phyloP scores from a whole-genome alignment of 495 filamentous ascomycete species.

The Aspergillus wentii region DNA sequence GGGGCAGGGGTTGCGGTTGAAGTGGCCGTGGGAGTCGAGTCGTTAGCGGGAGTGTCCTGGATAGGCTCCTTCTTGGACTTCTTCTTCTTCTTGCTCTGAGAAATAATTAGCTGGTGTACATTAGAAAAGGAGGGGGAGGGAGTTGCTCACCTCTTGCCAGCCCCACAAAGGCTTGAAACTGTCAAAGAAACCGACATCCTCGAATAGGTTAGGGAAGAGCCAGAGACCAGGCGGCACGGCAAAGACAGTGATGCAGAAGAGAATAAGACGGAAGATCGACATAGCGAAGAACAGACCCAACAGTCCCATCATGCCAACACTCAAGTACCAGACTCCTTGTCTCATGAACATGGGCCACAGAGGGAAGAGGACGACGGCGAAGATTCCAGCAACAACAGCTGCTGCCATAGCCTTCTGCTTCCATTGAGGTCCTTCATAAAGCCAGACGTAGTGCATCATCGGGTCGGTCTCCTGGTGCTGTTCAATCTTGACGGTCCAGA shows the following conservation, averaged over 20 bases:
- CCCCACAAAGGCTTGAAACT: constrained; percentile 96
- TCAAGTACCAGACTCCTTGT: constrained; percentile 95
- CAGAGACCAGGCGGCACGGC: constrained; percentile 81
- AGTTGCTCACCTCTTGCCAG: constrained; percentile 81
- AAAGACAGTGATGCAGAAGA: constrained; percentile 94
- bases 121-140: constrained; percentile 2
- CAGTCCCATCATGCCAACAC: constrained; percentile 87
- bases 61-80: constrained; percentile 62
- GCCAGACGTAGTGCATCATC: constrained; percentile 93
- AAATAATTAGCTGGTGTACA: constrained; percentile 10
- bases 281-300: constrained; percentile 96
- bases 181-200: constrained; percentile 97
- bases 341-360: constrained; percentile 91
- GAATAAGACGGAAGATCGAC: constrained; percentile 90
- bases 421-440: constrained; percentile 92
- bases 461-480: constrained; percentile 90
- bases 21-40: constrained; percentile 51
- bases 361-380: constrained; percentile 89
- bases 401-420: constrained; percentile 87
- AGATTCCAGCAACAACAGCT: constrained; percentile 74
- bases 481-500: constrained; percentile 95
- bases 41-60: constrained; percentile 20
- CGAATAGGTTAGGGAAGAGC: constrained; percentile 97
- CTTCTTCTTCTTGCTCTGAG: constrained; percentile 44
- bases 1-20: constrained; percentile 53